Conservation (phyloP, 805 yeast species). For the Cyberlindnera euphorbiiphila region DNA sequence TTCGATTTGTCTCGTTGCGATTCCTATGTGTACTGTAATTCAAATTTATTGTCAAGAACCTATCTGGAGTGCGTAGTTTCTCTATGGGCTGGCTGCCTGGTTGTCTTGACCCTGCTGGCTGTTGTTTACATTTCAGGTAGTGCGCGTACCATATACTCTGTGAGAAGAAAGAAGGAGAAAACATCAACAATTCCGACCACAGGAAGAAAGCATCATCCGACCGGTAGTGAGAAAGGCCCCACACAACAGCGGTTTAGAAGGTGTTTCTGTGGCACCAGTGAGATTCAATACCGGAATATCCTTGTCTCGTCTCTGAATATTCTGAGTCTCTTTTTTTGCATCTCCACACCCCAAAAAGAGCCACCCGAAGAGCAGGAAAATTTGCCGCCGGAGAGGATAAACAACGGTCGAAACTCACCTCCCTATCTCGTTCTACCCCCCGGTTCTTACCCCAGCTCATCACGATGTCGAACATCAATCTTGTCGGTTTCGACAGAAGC, state of each 20-base stretch:
- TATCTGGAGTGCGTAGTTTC: no score
- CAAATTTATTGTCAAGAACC: no score
- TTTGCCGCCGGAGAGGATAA: not conserved
- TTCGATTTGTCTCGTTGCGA: not conserved
- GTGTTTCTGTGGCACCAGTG: no score
- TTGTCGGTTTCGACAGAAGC: slow-evolving; percentile 12
- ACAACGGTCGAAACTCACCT: slow-evolving; percentile 6
- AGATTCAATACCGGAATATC: no score
- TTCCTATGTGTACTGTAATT: slow-evolving; percentile 2
- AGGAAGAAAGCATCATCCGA: not conserved
- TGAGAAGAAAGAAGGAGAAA: not conserved
- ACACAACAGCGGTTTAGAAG: no score
- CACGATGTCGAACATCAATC: slow-evolving; percentile 13
- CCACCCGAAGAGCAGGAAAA: not conserved
- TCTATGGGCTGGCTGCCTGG: no score
- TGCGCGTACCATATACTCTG: slow-evolving; percentile 1
- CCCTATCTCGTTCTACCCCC: slow-evolving; percentile 1
- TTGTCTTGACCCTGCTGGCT: no score
- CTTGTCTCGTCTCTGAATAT: no score
- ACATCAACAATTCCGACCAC: slow-evolving; percentile 8
- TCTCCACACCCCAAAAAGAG: not conserved
- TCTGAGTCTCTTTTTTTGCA: no score
- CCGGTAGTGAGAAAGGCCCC: no score
- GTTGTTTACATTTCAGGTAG: slow-evolving; percentile 1
- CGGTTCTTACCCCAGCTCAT: slow-evolving; percentile 2